Evolutionary conservation across 495 filamentous ascomycete species (phyloP).

Genomic region (Aspergillus homomorphus): DNA sequence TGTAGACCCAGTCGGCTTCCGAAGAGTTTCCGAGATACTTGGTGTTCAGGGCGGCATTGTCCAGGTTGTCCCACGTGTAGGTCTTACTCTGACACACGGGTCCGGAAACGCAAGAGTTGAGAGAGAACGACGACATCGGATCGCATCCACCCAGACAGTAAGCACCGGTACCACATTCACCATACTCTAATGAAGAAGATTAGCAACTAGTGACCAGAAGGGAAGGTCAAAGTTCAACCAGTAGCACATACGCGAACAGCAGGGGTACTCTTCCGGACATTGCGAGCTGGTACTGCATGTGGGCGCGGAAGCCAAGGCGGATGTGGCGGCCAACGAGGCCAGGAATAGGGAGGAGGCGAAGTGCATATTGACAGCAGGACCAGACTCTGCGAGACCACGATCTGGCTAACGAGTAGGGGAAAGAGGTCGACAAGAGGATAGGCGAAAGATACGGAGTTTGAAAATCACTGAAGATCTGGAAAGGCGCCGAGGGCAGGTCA

Average conservation of each 20-base stretch:
- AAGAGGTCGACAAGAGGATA: background rate
- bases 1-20: constrained; percentile 81
- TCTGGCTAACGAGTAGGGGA: background rate
- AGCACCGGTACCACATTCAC: constrained; percentile 87
- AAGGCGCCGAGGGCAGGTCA: background rate
- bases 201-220: background rate
- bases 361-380: constrained; percentile 35
- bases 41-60: constrained; percentile 63
- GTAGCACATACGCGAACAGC: constrained; percentile 81
- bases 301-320: constrained; percentile 32
- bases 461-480: background rate
- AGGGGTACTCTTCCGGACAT: constrained; percentile 75
- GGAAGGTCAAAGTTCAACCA: background rate
- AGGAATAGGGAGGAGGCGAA: constrained; percentile 27
- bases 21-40: constrained; percentile 82
- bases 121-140: constrained; percentile 69
- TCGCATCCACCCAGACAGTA: constrained; percentile 98
- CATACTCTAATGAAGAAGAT: constrained; percentile 65
- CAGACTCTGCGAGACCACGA: background rate
- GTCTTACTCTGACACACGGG: constrained; percentile 74
- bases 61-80: constrained; percentile 64
- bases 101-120: constrained; percentile 83
- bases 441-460: background rate
- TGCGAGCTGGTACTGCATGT: constrained; percentile 55
- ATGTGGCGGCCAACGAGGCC: constrained; percentile 36